Evolutionary conservation across 2,329 filamentous ascomycete species (phyloP), one percentile per base, ranked within the genome.

Genomic region (Diaporthe nobilis): DNA sequence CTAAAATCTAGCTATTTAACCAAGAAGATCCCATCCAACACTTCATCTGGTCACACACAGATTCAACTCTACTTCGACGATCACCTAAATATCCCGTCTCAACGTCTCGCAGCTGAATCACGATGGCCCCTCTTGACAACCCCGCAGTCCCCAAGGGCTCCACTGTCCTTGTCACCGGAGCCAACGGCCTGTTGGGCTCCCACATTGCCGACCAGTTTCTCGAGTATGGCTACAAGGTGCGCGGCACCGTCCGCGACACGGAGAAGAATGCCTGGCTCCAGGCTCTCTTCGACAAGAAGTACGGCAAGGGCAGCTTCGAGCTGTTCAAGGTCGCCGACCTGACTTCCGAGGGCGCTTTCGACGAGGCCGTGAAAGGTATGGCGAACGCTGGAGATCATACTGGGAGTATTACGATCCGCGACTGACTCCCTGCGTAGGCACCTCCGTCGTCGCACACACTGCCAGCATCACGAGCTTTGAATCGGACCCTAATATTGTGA

Each of bases 121-220:
- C 53, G 7, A 77, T 77, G 74, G 63, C 74, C 39, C 74, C 57
- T 47, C 75, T 78, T 71, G 37, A 74, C 65, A 44, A 73, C 73
- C 72, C 71, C 20, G 25, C 58, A 71, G 72, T 81, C 61, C 76
- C 78, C 3, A 49, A 42, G 15, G 37, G 58, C 58, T 77, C 78
- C 15, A 73, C 78, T 8, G 75, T 87, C 31, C 81, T 84, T 17
- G 84, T 86, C 47, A 86, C 85, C 1, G 85, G 85, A 49, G 83
- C 82, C 74, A 87, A 86, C 76, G 85, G 85, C 75, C 85, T 86
- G 75, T 83, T 86, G 47, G 86, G 83, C 17, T 82, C 83, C 58
- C 84, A 86, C 78, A 84, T 83, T 72, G 80, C 82, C 65, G 82
- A 84, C 8, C 79, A 81, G 0, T 80, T 86, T 17, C 82, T 87